These are phyloP conservation scores for Zelonia costaricensis DNA, from an alignment of 208 protist species.

Conservation along the genomic window DNA sequence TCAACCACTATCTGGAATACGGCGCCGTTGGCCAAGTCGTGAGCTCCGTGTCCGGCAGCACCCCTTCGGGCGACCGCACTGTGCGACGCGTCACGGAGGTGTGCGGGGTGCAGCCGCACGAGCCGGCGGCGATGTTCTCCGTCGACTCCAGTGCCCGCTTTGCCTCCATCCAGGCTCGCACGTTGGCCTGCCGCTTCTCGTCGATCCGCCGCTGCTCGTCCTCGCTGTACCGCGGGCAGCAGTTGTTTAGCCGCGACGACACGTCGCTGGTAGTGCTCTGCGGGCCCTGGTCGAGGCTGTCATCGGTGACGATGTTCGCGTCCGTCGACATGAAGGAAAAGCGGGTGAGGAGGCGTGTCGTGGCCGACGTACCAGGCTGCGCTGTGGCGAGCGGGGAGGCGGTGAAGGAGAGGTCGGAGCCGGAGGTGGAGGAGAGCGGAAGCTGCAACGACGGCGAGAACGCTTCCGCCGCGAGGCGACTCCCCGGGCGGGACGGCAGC, in stretches of 20 bases:
- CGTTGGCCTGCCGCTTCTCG: slow-evolving; percentile 38
- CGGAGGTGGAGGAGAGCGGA: slow-evolving; percentile 1
- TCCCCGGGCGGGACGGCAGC: no score
- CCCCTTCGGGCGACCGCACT: neutral
- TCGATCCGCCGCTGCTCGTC: slow-evolving; percentile 37
- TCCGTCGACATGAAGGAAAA: slow-evolving; percentile 5
- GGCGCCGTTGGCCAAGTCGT: no score
- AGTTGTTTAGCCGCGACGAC: slow-evolving; percentile 8
- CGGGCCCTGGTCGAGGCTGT: neutral
- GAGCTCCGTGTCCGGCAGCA: neutral
- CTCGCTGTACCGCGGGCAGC: slow-evolving; percentile 35
- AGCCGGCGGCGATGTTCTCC: slow-evolving; percentile 1
- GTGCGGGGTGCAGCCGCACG: neutral
- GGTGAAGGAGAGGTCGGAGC: slow-evolving; percentile 19
- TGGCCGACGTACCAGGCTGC: neutral
- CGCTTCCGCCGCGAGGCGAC: neutral
- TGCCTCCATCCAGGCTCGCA: slow-evolving; percentile 39
- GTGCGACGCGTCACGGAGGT: slow-evolving; percentile 1
- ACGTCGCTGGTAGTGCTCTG: neutral
- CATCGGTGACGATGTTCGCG: neutral
- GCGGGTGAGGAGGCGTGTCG: slow-evolving; percentile 7
- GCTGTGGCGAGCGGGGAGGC: slow-evolving; percentile 2
- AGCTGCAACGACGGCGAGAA: neutral
- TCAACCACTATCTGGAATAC: no score
- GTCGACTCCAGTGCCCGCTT: slow-evolving; percentile 36